A percentile compares a stretch with the other conserved stretches of the same genome.
Conservation (phyloP, 106 monocot genomes). For the Agapanthus africanus region DNA sequence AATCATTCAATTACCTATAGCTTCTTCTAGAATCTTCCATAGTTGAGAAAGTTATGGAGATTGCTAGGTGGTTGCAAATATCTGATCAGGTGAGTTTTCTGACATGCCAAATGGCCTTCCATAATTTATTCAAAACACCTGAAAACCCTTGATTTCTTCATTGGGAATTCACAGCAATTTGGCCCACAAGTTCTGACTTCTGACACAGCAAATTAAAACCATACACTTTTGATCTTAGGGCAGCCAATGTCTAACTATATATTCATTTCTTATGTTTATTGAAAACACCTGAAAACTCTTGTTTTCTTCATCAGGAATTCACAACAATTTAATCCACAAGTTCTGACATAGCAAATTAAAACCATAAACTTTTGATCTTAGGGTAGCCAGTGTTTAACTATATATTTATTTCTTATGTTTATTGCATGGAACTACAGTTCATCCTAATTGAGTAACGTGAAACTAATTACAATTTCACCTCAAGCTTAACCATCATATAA, state of each 20-base stretch:
- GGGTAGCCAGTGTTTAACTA: neutral
- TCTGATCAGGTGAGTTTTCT: too few relatives aligned
- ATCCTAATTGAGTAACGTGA: neutral
- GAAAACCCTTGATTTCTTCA: too few relatives aligned
- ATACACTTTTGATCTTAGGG: neutral
- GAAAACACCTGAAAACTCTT: too few relatives aligned
- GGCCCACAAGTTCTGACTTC: neutral
- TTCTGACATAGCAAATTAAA: neutral
- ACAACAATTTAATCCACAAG: neutral
- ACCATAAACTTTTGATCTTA: neutral
- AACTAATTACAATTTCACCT: neutral
- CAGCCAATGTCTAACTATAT: neutral
- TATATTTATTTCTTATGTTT: slow-evolving; percentile 3
- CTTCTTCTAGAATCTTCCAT: too few relatives aligned
- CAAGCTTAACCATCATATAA: neutral
- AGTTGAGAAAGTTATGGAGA: too few relatives aligned
- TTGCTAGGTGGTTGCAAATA: too few relatives aligned
- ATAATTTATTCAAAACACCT: too few relatives aligned
- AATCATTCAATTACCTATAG: too few relatives aligned
- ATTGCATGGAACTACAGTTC: neutral
- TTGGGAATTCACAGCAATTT: too few relatives aligned
- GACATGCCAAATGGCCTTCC: too few relatives aligned
- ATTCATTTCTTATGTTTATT: slow-evolving; percentile 4
- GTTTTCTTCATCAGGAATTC: too few relatives aligned
- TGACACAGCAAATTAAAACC: neutral